Evolutionary conservation across 1,139 yeast species (phyloP).

Genomic region (Saccharomyces hybrid): DNA sequence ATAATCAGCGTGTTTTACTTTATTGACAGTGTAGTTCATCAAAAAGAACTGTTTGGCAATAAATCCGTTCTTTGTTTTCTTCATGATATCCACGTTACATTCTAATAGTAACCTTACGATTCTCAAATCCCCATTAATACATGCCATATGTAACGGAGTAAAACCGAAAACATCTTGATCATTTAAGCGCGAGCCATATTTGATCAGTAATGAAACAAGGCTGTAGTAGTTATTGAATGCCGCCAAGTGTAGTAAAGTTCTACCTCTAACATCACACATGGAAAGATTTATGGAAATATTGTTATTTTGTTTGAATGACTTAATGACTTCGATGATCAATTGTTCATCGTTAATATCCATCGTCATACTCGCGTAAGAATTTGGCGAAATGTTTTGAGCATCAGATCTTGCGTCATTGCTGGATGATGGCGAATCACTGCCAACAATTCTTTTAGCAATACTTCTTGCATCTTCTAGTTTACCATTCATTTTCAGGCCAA

Average conservation of each 20-base stretch:
- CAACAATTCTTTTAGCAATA: constrained; percentile 80
- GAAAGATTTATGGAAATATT: constrained; percentile 50
- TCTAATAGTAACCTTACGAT: constrained; percentile 28
- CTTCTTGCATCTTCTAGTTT: constrained; percentile 86
- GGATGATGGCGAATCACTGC: constrained; percentile 36
- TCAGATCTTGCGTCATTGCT: constrained; percentile 9
- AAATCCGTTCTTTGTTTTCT: constrained; percentile 49
- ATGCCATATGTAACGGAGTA: constrained; percentile 82
- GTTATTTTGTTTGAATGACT: constrained; percentile 37
- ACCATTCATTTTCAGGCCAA: constrained; percentile 92
- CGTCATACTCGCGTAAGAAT: not conserved
- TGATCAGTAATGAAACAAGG: constrained; percentile 56
- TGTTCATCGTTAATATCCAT: constrained; percentile 40
- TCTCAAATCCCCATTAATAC: constrained; percentile 62
- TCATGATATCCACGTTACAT: constrained; percentile 57
- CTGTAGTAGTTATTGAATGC: constrained; percentile 62
- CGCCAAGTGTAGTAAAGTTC: constrained; percentile 79
- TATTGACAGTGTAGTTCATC: constrained; percentile 33
- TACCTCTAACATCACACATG: constrained; percentile 72
- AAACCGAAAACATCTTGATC: constrained; percentile 69
- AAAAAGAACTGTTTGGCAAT: constrained; percentile 41
- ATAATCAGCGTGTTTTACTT: not conserved
- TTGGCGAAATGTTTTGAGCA: constrained; percentile 11
- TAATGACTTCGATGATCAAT: constrained; percentile 55
- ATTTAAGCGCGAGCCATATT: constrained; percentile 76